Base-by-base conservation (phyloP, 2,329 filamentous ascomycete species). In the Apiospora sp. region DNA sequence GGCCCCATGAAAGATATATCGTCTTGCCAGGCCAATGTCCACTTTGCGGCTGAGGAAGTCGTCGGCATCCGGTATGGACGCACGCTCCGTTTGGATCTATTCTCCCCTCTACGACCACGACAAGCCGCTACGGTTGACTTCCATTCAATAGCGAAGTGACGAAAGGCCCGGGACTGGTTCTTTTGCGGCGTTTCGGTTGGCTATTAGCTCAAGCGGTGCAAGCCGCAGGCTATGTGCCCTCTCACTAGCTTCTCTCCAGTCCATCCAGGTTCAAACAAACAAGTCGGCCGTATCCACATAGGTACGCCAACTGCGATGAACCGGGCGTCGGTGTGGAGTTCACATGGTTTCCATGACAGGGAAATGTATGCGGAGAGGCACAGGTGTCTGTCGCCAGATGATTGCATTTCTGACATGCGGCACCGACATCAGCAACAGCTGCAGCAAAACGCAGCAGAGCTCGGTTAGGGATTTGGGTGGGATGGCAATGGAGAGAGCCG, bases 1-100 rank as follows among this genome's bases (percentile, higher is more conserved):
- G 91, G 0, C 92, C 92, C 41, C 92, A 94, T 80, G 92, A 94
- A 80, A 87, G 92, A 75, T 94, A 92, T 77, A 94, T 94, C 77
- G 88, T 94, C 61, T 83, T 92, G 41, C 89, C 90, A 14, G 92
- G 91, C 71, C 88, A 87, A 78, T 93, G 89, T 75, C 86, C 87
- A 37, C 81, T 90, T 44, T 91, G 89, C 73, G 76, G 78, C 71
- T 81, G 78, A 81, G 37, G 30, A 30, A 37, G 6, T 64, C 58
- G 22, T 14, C 22, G 22, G 22, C 34, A 37, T 41, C 34, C 19
- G 58, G 13, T 14, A n/a, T 41, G 58, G 58, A 24, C 34, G 19
- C 54, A 22, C 54, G 12, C 10, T 19, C 34, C 34, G n/a, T 41
- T 22, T 10, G 10, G n/a, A 3, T 41, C 16, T 37, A 64, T n/a